Conservation (phyloP, 192 early-diverging fungal genomes). For the Anaeromyces robustus region DNA sequence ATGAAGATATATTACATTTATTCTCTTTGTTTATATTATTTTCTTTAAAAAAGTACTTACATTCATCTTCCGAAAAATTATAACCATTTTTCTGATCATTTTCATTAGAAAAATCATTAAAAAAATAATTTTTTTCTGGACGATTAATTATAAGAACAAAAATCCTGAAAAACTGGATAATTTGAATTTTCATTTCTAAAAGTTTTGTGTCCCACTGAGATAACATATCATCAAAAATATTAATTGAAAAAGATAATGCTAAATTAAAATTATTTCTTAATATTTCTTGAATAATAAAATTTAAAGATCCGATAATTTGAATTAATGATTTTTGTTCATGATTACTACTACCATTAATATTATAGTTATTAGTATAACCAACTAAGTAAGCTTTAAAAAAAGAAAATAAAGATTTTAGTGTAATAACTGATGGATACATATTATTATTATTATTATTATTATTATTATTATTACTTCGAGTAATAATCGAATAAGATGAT, state of each 20-base stretch:
- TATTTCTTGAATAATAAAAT: not conserved
- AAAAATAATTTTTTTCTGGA: not conserved
- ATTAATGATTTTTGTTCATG: not conserved
- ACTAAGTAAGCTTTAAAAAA: not conserved
- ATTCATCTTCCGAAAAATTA: not conserved
- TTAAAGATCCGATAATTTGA: not conserved
- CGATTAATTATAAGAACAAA: not conserved
- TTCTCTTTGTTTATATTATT: not conserved
- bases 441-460: not conserved
- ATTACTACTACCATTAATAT: not conserved
- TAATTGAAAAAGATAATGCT: not conserved
- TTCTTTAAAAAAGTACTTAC: no score
- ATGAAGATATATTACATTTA: not conserved
- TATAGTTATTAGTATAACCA: not conserved
- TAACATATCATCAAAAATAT: not conserved
- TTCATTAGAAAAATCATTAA: not conserved
- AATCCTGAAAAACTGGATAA: not conserved
- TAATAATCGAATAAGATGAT: not conserved
- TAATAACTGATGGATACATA: not conserved
- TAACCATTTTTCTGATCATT: not conserved
- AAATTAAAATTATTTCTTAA: not conserved
- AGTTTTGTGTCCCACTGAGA: not conserved
- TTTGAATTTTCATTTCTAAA: not conserved
- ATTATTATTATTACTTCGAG: not conserved
- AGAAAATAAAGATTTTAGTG: not conserved